phyloP scores from a whole-genome alignment of 176 grass and related monocot species.

The Pontederia crassipes region DNA sequence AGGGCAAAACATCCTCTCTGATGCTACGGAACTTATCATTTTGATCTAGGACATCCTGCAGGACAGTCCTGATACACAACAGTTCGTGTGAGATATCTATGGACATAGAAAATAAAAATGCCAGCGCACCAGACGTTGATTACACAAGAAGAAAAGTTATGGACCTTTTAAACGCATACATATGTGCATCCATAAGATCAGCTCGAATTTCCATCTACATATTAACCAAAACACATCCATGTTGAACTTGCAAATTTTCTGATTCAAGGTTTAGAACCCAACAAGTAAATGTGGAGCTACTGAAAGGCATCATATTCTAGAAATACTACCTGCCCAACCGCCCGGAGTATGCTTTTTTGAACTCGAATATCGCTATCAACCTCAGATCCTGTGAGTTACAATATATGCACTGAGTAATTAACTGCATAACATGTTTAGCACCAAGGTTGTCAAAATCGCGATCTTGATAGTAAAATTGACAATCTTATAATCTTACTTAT shows the following conservation, averaged over 20 bases:
- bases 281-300: too few relatives aligned
- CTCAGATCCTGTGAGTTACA: conserved; percentile 45
- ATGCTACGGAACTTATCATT: conserved; percentile 76
- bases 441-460: background rate
- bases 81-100: background rate
- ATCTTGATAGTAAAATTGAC: too few relatives aligned
- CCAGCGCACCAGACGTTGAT: background rate
- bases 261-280: too few relatives aligned
- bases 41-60: conserved; percentile 70
- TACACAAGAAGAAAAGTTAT: background rate
- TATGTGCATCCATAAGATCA: conserved; percentile 97
- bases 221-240: background rate
- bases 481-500: too few relatives aligned
- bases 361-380: conserved; percentile 77
- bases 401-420: background rate
- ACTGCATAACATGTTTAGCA: background rate
- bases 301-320: background rate
- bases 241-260: too few relatives aligned
- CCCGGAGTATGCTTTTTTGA: conserved; percentile 63
- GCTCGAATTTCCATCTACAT: conserved; percentile 87
- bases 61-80: conserved; percentile 40
- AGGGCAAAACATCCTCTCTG: conserved; percentile 80
- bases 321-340: conserved; percentile 55
- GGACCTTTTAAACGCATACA: conserved; percentile 98
- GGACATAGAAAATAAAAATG: background rate